Percentiles rank a stretch among this genome's conserved stretches.
These are phyloP conservation scores for Lagenidium sp. DNA, from an alignment of 352 stramenopile species.

Conservation along the genomic window DNA sequence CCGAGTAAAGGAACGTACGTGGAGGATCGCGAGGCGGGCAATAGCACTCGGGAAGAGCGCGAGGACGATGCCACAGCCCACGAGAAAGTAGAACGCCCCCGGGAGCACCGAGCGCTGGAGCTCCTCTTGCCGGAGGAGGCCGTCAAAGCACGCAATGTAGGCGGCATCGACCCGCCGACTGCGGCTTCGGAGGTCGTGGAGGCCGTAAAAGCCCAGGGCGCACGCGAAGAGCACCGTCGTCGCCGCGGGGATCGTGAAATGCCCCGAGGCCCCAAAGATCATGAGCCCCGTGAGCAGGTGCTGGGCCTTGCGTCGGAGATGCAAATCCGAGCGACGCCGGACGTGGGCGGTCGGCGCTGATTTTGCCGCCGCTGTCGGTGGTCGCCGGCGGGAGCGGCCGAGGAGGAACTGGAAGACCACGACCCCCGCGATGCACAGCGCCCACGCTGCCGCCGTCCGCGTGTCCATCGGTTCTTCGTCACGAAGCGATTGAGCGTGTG, in stretches of 20 bases:
- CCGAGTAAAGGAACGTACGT: conserved; percentile 20
- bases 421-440: conserved; percentile 5
- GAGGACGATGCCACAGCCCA: conserved; percentile 30
- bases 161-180: conserved; percentile 18
- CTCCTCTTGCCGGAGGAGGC: conserved; percentile 38
- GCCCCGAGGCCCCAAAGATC: conserved; percentile 27
- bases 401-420: conserved; percentile 16
- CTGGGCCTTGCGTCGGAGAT: conserved; percentile 41
- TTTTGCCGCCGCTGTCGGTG: not conserved
- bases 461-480: not conserved
- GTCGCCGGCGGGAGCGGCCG: not conserved
- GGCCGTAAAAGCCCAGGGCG: conserved; percentile 21
- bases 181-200: conserved; percentile 23
- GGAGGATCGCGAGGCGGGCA: conserved; percentile 41
- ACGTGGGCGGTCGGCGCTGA: not conserved
- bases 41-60: conserved; percentile 23
- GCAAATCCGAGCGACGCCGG: conserved; percentile 23
- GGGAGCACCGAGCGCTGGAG: conserved; percentile 23
- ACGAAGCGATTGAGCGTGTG: not conserved
- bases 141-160: conserved; percentile 31
- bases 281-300: conserved; percentile 33
- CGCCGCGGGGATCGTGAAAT: conserved; percentile 13
- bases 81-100: conserved; percentile 50
- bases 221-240: conserved; percentile 22
- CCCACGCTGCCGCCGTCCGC: conserved; percentile 7